Evolutionary conservation across 768 basidiomycete genomes (phyloP), one percentile per base, ranked within the genome.

Genomic region (Lentinula raphanica): DNA sequence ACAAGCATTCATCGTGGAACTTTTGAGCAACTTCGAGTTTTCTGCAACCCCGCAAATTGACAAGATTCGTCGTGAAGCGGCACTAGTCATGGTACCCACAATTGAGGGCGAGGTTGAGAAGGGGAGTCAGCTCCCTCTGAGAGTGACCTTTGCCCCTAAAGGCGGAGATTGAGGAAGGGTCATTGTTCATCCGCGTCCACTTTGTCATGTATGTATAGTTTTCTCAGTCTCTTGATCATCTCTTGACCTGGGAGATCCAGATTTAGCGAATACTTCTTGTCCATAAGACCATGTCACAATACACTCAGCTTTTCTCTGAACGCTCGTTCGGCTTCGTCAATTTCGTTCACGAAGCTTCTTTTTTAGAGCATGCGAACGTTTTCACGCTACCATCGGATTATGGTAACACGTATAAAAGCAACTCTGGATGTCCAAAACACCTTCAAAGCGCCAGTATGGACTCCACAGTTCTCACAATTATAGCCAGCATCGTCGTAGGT

Each of bases 1-100:
- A 15, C 85, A 86, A 60, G 74, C 78, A 0, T 84, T 87, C 67
- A 64, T 86, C n/a, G 75, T 80, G 23, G 83, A 84, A 63, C 70
- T 83, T 21, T 58, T 86, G 39, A 67, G 74, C 32, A 74, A 79
- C 62, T 83, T 86, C 62, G 79, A 85, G 61, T 81, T 86, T 60
- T 59, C 74, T 59, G 70, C 68, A 32, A 74, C 75, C 2, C 68
- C 72, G 15, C 68, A 75, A 55, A 66, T 71, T 1, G 60, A 65
- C 58, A 69, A 61, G 46, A 61, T 80, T 38, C 63, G 77, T 48
- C 68, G 75, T 23, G 77, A 79, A 65, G 64, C 72, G 13, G 73
- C 71, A 31, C 54, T 76, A 12, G 67, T 78, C 2, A 75, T 79
- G 76, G 64, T 70, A 9, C 78, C 76, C 11, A 74, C 73, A 11